Percentiles rank a stretch among this genome's conserved stretches.
Evolutionary conservation across 2,329 filamentous ascomycete species (phyloP).

Genomic region (Trichoderma endophyticum): DNA sequence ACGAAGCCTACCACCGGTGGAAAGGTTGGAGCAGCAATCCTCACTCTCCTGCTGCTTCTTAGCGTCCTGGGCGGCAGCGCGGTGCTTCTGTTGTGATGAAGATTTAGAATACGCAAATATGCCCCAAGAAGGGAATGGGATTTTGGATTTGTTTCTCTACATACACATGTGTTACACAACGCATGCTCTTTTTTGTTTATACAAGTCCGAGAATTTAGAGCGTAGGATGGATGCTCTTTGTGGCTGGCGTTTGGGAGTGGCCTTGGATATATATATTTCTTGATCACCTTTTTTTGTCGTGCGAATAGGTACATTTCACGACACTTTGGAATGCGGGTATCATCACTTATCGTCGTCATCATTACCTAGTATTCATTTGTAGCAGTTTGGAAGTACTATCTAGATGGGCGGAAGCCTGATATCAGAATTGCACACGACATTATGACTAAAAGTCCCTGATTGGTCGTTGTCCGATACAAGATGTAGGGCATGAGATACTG

Average conservation of each 20-base stretch:
- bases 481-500: not conserved
- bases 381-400: conserved; percentile 11
- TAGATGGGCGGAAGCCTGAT: conserved; percentile 12
- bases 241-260: conserved; percentile 16
- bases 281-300: not conserved
- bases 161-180: not conserved
- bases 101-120: not conserved
- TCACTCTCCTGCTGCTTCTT: conserved; percentile 49
- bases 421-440: conserved; percentile 18
- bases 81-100: conserved; percentile 43
- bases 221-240: conserved; percentile 7
- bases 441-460: not conserved
- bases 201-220: conserved; percentile 5
- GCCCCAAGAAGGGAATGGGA: not conserved
- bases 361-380: conserved; percentile 13
- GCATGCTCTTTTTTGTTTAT: not conserved
- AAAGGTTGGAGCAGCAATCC: conserved; percentile 53
- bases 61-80: conserved; percentile 49
- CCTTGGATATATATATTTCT: conserved; percentile 8
- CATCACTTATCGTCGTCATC: conserved; percentile 5
- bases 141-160: conserved; percentile 10
- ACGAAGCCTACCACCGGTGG: conserved; percentile 47
- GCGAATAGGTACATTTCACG: not conserved
- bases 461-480: not conserved
- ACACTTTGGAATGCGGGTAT: not conserved